Evolutionary conservation across 768 basidiomycete species (phyloP).

Genomic region (Termitomyces bulborhizus): DNA sequence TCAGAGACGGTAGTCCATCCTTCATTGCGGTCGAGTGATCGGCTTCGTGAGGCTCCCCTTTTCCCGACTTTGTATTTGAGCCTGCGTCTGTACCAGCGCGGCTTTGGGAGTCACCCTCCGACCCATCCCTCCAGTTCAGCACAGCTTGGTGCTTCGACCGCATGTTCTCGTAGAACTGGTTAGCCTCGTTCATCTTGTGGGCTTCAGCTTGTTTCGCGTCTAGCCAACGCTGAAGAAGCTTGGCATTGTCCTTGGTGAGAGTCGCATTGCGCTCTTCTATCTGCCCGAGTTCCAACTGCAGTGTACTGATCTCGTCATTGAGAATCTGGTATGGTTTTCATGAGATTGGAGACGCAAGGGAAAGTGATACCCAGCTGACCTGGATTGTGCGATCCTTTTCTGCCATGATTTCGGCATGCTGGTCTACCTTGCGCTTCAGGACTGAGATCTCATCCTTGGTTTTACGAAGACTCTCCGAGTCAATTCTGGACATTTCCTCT

Average conservation of each 20-base stretch:
- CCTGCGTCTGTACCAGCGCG: slow-evolving; percentile 20
- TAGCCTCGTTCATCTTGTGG: slow-evolving; percentile 92
- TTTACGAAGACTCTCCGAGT: slow-evolving; percentile 76
- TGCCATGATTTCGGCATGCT: slow-evolving; percentile 78
- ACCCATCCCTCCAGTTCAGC: slow-evolving; percentile 48
- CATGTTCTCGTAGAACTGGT: slow-evolving; percentile 86
- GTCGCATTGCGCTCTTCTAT: slow-evolving; percentile 82
- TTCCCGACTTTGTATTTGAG: slow-evolving; percentile 54
- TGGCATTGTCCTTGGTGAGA: slow-evolving; percentile 91
- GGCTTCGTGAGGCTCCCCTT: slow-evolving; percentile 53
- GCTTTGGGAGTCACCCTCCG: slow-evolving; percentile 17
- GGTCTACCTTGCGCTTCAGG: slow-evolving; percentile 71
- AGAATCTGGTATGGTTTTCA: slow-evolving; percentile 51
- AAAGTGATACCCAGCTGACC: slow-evolving; percentile 38
- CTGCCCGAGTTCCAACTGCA: slow-evolving; percentile 86
- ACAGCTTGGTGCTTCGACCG: slow-evolving; percentile 64
- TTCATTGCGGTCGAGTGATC: slow-evolving; percentile 43
- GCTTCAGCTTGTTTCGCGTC: slow-evolving; percentile 92
- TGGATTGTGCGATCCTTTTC: slow-evolving; percentile 89
- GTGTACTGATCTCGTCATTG: slow-evolving; percentile 90
- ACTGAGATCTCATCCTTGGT: slow-evolving; percentile 67
- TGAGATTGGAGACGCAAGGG: neutral
- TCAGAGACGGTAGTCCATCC: slow-evolving; percentile 72
- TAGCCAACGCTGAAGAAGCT: slow-evolving; percentile 93
- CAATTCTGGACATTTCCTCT: slow-evolving; percentile 79